phyloP scores from a whole-genome alignment of 495 filamentous ascomycete species.

The Xanthoparmelia taractica region DNA sequence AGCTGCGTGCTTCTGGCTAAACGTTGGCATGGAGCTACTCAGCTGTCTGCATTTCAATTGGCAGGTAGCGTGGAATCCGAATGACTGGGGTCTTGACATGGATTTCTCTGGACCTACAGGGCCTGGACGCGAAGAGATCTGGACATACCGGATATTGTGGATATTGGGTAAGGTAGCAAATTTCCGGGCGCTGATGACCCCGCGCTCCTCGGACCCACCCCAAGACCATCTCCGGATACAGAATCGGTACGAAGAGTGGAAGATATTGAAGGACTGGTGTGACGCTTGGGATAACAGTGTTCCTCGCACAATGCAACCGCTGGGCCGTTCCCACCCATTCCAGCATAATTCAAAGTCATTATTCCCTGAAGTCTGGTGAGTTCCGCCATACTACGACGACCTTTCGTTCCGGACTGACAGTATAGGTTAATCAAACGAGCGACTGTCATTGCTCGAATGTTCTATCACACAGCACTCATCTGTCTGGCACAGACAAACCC shows the following conservation, averaged over 20 bases:
- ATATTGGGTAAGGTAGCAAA: slow-evolving; percentile 83
- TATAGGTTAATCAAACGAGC: slow-evolving; percentile 72
- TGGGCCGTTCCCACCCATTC: slow-evolving; percentile 64
- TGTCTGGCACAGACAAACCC: slow-evolving; percentile 78
- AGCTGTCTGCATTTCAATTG: slow-evolving; percentile 83
- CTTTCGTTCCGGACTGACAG: not conserved
- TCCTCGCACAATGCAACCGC: slow-evolving; percentile 79
- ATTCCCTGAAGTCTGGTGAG: slow-evolving; percentile 85
- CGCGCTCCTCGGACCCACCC: slow-evolving; percentile 50
- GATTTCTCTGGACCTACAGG: slow-evolving; percentile 50
- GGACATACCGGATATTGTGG: slow-evolving; percentile 85
- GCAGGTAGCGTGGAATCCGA: slow-evolving; percentile 83
- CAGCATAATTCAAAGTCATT: slow-evolving; percentile 60
- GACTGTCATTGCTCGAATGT: slow-evolving; percentile 73
- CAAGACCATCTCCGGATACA: slow-evolving; percentile 56
- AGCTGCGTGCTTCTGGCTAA: slow-evolving; percentile 90
- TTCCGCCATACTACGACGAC: slow-evolving; percentile 7
- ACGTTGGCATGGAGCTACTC: slow-evolving; percentile 81
- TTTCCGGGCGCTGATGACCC: slow-evolving; percentile 59
- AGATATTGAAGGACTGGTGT: slow-evolving; percentile 60
- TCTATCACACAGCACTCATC: slow-evolving; percentile 81
- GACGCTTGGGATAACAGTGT: slow-evolving; percentile 71
- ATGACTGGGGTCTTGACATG: slow-evolving; percentile 87
- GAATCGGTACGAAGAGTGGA: slow-evolving; percentile 68
- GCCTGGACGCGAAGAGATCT: slow-evolving; percentile 66